phyloP scores from a whole-genome alignment of 805 yeast genomes.

The Brettanomyces anomalus region DNA sequence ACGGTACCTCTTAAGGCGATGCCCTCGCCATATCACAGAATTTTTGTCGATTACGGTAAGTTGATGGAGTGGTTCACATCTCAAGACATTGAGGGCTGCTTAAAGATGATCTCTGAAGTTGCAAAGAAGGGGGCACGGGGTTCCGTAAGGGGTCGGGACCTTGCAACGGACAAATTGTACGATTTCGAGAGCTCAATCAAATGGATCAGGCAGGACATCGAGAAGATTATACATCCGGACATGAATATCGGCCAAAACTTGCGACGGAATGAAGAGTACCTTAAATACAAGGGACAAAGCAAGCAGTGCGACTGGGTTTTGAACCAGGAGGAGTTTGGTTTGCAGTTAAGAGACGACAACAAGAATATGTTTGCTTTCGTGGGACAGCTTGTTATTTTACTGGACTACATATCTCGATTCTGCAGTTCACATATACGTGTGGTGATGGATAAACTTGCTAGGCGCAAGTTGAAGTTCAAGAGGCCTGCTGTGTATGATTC shows the following conservation, averaged over 20 bases:
- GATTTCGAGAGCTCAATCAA: no score
- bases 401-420: constrained; percentile 13
- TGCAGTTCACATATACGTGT: neutral
- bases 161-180: no score
- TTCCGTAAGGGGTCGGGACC: no score
- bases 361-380: constrained; percentile 10
- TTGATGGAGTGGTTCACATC: constrained; percentile 1
- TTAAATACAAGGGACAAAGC: neutral
- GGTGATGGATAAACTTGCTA: neutral
- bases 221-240: no score
- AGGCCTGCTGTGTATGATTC: neutral
- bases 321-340: constrained; percentile 14
- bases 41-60: neutral
- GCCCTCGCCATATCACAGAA: neutral
- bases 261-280: constrained; percentile 7
- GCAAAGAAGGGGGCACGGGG: no score
- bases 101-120: no score
- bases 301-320: constrained; percentile 20
- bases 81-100: neutral
- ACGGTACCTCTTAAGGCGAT: neutral
- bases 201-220: no score
- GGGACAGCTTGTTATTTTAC: constrained; percentile 18
- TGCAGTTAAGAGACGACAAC: constrained; percentile 12
- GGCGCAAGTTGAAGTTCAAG: neutral
- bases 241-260: constrained; percentile 4